Conservation (phyloP, 371 early-diverging fungal genomes). For the Apophysomyces sp. region DNA sequence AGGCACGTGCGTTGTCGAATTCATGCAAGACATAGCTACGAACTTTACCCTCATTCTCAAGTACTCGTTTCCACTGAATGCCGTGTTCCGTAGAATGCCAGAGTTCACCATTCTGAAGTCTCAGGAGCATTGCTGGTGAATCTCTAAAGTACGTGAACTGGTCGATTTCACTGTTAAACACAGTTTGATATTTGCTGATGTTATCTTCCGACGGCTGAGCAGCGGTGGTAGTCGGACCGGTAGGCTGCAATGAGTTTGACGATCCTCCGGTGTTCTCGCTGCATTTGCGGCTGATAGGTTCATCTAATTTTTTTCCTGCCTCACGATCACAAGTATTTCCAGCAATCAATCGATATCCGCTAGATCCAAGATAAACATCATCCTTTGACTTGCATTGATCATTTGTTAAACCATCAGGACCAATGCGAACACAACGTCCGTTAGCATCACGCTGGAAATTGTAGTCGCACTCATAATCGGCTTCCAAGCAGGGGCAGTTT, state of each 20-base stretch:
- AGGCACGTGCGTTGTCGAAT: constrained; percentile 58
- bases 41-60: constrained; percentile 39
- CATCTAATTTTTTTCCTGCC: constrained; percentile 57
- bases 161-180: constrained; percentile 48
- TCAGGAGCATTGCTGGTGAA: constrained; percentile 54
- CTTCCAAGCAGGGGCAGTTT: constrained; percentile 76
- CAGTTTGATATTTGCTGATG: constrained; percentile 35
- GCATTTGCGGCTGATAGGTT: constrained; percentile 64
- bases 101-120: constrained; percentile 56
- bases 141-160: constrained; percentile 57
- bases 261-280: constrained; percentile 32
- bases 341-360: constrained; percentile 87
- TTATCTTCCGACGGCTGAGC: constrained; percentile 34
- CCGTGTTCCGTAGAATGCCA: constrained; percentile 70
- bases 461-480: constrained; percentile 93
- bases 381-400: constrained; percentile 61
- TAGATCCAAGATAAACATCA: constrained; percentile 72
- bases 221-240: not conserved
- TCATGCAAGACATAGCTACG: constrained; percentile 49
- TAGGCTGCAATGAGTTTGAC: not conserved
- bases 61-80: constrained; percentile 54
- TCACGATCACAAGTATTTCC: constrained; percentile 70
- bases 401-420: constrained; percentile 49
- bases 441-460: constrained; percentile 63
- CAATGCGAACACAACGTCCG: constrained; percentile 59